Evolutionary conservation across 495 filamentous ascomycete genomes (phyloP).

Genomic region (Aspergillus ostianus): DNA sequence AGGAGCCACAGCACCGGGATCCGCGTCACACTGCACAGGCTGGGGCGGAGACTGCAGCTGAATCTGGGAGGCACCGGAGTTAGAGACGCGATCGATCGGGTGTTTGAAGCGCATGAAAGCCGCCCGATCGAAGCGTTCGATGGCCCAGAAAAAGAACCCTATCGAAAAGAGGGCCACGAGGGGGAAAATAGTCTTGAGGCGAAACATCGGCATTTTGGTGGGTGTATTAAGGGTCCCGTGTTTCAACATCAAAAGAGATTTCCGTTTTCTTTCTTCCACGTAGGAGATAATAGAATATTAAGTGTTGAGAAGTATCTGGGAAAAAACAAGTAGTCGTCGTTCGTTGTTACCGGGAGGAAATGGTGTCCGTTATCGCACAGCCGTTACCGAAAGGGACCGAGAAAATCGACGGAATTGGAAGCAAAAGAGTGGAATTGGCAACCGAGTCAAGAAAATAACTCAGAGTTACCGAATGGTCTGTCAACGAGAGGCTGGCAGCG

Average conservation of each 20-base stretch:
- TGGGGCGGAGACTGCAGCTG: constrained; percentile 21
- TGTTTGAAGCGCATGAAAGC: constrained; percentile 43
- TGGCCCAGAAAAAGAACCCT: constrained; percentile 46
- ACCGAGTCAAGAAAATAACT: constrained; percentile 18
- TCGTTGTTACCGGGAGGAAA: constrained; percentile 8
- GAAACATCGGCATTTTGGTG: constrained; percentile 45
- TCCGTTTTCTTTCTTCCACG: constrained; percentile 1
- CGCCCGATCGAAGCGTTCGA: constrained; percentile 45
- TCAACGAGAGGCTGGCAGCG: constrained; percentile 36
- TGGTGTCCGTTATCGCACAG: background rate
- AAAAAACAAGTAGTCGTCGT: constrained; percentile 13
- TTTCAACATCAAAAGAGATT: constrained; percentile 37
- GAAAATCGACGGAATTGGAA: constrained; percentile 11
- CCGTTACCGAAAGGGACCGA: constrained; percentile 1
- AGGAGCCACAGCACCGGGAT: constrained; percentile 38
- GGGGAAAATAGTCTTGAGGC: constrained; percentile 46
- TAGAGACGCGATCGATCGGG: constrained; percentile 33
- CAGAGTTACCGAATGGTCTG: constrained; percentile 22
- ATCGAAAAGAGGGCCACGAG: constrained; percentile 44
- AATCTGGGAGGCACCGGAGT: constrained; percentile 21
- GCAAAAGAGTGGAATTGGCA: constrained; percentile 26
- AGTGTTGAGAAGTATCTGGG: constrained; percentile 4
- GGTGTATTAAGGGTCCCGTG: constrained; percentile 28
- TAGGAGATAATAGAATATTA: constrained; percentile 10
- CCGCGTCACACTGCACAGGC: constrained; percentile 33